Percentiles rank a stretch among this genome's conserved stretches.
Evolutionary conservation across 2,329 filamentous ascomycete genomes (phyloP).

Genomic region (Metarhizium sp.): DNA sequence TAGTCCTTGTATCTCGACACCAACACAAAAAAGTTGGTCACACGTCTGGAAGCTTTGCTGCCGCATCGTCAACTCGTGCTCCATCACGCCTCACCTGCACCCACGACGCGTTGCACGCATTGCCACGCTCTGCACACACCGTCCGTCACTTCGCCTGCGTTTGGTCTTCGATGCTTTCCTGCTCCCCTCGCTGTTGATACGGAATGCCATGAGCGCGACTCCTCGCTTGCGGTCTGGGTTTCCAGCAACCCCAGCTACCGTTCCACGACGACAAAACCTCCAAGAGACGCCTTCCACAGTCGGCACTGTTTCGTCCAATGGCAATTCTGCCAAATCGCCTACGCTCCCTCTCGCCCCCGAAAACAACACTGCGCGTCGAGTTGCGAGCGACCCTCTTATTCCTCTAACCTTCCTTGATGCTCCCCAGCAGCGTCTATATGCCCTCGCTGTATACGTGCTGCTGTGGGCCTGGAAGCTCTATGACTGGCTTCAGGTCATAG

Average conservation of each 20-base stretch:
- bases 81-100: background rate
- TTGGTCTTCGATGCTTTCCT: slow-evolving; percentile 5
- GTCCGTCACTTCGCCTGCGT: background rate
- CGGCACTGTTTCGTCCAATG: slow-evolving; percentile 19
- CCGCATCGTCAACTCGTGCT: background rate
- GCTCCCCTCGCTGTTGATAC: slow-evolving; percentile 16
- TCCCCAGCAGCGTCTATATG: slow-evolving; percentile 83
- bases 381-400: slow-evolving; percentile 55
- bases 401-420: slow-evolving; percentile 76
- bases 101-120: background rate
- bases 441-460: slow-evolving; percentile 65
- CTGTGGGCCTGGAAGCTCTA: slow-evolving; percentile 78
- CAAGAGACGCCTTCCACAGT: slow-evolving; percentile 23
- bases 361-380: slow-evolving; percentile 18
- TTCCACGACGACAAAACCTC: slow-evolving; percentile 24
- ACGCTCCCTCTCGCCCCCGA: slow-evolving; percentile 39
- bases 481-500: slow-evolving; percentile 70
- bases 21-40: background rate
- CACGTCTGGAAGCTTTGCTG: background rate
- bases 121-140: background rate
- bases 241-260: slow-evolving; percentile 60
- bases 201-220: slow-evolving; percentile 74
- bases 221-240: slow-evolving; percentile 76
- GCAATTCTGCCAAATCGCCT: slow-evolving; percentile 20
- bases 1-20: background rate